Base-by-base conservation (phyloP, 2,329 filamentous ascomycete species). In the Monilinia aucupariae region DNA sequence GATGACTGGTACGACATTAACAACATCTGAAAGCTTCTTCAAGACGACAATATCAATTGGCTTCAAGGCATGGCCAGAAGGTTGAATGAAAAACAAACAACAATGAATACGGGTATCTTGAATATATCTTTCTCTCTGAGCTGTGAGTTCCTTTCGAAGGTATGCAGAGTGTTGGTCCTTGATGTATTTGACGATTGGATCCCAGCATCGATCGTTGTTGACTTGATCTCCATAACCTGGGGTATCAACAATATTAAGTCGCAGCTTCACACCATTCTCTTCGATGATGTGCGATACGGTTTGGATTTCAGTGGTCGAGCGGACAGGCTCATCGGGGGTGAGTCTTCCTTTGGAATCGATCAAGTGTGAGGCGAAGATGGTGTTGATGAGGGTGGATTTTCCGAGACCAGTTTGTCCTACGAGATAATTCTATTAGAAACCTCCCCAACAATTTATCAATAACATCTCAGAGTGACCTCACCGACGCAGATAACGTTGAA, bases 191-290 rank as follows among this genome's bases (percentile, higher is more conserved):
- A 99, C 93, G 77, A 99, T 99, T 68, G 94, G 94, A 76, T 99
- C 94, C 94, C 94, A 99, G 87, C 94, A 99, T 84, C 94, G 90
- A 81, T 99, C 94, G 79, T 99, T 99, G 86, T 99, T 99, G 79
- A 99, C 94, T 75, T 97, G 86, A 75, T 99, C 94, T 75, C 94
- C 94, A 75, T 99, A 99, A 69, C 94, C 94, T 68, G 94, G 94
- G 68, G 94, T 99, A 77, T 99, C 94, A 74, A 99, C 94, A 75
- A 99, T 99, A 85, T 97, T 99, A 75, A 99, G 84, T 73, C 94
- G 86, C 74, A 99, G 87, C 75, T 94, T 92, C 71, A 99, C 94
- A 72, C 94, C 94, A 77, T 99, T 99, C 82, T 99, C 94, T 84
- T 99, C 94, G 76, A 99, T 97, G 78, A 97, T 92, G 82, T 99